phyloP scores from a whole-genome alignment of 2,329 filamentous ascomycete genomes.

The Colletotrichum sp. region DNA sequence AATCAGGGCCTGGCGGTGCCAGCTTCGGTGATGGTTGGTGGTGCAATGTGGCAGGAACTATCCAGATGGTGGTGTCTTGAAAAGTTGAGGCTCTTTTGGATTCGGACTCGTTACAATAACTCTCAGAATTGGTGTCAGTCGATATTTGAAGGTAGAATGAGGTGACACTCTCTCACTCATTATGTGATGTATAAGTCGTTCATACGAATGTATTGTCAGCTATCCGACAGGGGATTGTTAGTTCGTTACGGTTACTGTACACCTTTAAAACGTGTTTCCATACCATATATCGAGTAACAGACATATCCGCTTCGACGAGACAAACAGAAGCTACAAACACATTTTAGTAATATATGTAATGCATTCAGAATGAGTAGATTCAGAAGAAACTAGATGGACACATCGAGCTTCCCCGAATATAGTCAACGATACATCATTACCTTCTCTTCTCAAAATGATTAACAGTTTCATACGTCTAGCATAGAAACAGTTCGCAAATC shows the following conservation, averaged over 20 bases:
- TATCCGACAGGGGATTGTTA: not conserved
- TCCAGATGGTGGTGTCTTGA: not conserved
- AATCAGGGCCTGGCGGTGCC: not conserved
- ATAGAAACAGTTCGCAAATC: too few species aligned
- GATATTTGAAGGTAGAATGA: not conserved
- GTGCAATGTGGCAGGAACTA: not conserved
- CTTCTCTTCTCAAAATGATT: too few species aligned
- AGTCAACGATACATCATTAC: too few species aligned
- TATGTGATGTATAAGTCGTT: not conserved
- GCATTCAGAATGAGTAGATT: too few species aligned
- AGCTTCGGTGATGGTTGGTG: not conserved
- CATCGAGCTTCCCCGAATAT: too few species aligned
- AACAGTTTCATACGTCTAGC: too few species aligned
- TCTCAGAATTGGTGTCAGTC: not conserved
- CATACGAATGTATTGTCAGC: not conserved
- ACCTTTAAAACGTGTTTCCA: not conserved
- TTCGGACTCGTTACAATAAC: not conserved
- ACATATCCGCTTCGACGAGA: not conserved
- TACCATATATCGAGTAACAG: not conserved
- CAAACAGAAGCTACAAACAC: too few species aligned
- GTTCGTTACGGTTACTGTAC: not conserved
- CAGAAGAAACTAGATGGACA: too few species aligned
- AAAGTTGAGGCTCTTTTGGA: not conserved
- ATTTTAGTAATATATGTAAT: too few species aligned
- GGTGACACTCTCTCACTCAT: not conserved